phyloP scores from a whole-genome alignment of 768 basidiomycete genomes.

The Mycena alexandri region DNA sequence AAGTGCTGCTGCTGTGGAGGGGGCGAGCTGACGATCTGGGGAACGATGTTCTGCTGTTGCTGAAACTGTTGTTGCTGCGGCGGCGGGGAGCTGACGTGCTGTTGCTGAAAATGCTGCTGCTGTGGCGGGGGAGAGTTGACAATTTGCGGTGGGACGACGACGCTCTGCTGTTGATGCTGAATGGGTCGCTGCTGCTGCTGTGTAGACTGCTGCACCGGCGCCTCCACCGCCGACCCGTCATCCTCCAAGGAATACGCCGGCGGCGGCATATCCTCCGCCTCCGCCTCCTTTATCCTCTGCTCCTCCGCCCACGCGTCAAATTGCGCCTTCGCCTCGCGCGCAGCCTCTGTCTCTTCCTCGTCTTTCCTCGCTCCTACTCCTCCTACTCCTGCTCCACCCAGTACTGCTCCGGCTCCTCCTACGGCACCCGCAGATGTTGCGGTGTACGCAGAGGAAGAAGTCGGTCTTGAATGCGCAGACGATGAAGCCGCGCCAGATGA shows the following conservation, averaged over 20 bases:
- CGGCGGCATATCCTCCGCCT: slow-evolving; percentile 69
- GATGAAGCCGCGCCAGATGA: background rate
- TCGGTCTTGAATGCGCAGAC: background rate
- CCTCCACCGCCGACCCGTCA: slow-evolving; percentile 36
- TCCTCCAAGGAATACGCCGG: slow-evolving; percentile 77
- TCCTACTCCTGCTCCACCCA: background rate
- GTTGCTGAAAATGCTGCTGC: background rate
- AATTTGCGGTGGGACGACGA: too few species aligned
- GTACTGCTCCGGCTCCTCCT: slow-evolving; percentile 39
- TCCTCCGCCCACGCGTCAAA: slow-evolving; percentile 51
- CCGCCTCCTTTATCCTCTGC: slow-evolving; percentile 58
- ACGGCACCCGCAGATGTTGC: too few species aligned
- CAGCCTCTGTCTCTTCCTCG: slow-evolving; percentile 36
- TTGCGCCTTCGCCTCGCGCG: slow-evolving; percentile 36
- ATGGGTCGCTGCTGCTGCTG: slow-evolving; percentile 11
- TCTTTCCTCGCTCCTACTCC: slow-evolving; percentile 31
- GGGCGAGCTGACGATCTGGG: too few species aligned
- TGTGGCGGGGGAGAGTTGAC: background rate
- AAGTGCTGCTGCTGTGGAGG: too few species aligned
- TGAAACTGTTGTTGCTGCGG: slow-evolving; percentile 2
- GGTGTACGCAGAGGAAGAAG: background rate
- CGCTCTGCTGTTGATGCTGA: slow-evolving; percentile 5
- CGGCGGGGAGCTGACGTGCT: too few species aligned
- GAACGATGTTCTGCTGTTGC: background rate
- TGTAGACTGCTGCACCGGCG: background rate